phyloP scores from a whole-genome alignment of 352 stramenopile species.

The Globisporangium sylvaticum region DNA sequence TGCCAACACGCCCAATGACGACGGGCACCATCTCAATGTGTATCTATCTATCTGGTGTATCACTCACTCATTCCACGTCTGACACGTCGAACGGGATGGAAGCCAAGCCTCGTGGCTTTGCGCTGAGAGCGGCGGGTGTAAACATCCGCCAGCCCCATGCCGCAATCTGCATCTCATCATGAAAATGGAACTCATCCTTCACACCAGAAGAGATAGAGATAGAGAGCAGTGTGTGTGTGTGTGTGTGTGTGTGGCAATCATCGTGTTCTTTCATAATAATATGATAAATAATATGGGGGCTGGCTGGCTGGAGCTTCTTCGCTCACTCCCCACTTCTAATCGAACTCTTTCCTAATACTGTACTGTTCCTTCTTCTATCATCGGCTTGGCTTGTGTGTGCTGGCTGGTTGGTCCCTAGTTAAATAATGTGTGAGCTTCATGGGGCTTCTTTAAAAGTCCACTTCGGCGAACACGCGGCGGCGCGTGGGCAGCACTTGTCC shows the following conservation, averaged over 20 bases:
- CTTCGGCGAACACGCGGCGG: constrained; percentile 71
- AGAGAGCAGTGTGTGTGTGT: no score
- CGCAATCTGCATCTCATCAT: background rate
- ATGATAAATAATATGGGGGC: constrained; percentile 17
- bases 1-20: background rate
- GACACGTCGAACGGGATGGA: background rate
- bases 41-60: background rate
- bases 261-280: constrained; percentile 14
- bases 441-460: constrained; percentile 42
- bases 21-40: no score
- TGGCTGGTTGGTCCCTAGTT: constrained; percentile 9
- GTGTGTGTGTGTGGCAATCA: background rate
- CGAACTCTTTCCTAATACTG: background rate
- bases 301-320: background rate
- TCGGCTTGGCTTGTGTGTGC: background rate
- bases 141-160: background rate
- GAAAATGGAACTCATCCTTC: background rate
- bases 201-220: background rate
- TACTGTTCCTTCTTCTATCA: background rate
- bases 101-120: background rate
- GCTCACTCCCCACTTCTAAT: background rate
- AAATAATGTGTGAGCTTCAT: constrained; percentile 10
- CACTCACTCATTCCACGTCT: background rate
- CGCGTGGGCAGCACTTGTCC: constrained; percentile 28
- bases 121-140: background rate